Percentiles rank a stretch among this genome's conserved stretches.
These are phyloP conservation scores for Scheffersomyces quercinus DNA, from an alignment of 1,139 yeast species.

Conservation along the genomic window DNA sequence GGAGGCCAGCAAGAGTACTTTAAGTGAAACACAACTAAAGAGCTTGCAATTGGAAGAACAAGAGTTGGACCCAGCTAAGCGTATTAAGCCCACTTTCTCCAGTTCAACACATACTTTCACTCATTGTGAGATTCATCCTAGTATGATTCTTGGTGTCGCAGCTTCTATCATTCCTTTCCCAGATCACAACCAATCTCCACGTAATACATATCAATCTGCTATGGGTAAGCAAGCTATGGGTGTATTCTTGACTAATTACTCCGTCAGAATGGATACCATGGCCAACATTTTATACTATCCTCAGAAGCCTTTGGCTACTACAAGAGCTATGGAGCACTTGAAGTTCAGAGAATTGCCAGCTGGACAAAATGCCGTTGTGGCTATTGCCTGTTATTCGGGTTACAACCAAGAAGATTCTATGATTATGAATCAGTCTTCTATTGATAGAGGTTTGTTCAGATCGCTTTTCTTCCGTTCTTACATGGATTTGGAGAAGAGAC, in stretches of 20 bases:
- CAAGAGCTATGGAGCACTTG: conserved; percentile 97
- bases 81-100: conserved; percentile 72
- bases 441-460: conserved; percentile 94
- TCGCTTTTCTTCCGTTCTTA: conserved; percentile 94
- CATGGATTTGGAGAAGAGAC: conserved; percentile 98
- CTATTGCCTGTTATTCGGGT: conserved; percentile 97
- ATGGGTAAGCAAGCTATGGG: conserved; percentile 99
- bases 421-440: conserved; percentile 98
- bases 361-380: conserved; percentile 98
- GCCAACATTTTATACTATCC: conserved; percentile 96
- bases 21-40: conserved; percentile 46
- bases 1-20: conserved; percentile 59
- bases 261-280: conserved; percentile 99
- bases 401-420: conserved; percentile 99
- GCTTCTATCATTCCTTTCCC: conserved; percentile 99
- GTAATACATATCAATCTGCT: conserved; percentile 98
- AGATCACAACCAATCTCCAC: conserved; percentile 98
- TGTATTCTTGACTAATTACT: conserved; percentile 93
- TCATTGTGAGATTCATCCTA: conserved; percentile 98
- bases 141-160: conserved; percentile 97
- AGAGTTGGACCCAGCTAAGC: conserved; percentile 74
- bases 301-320: conserved; percentile 98
- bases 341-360: conserved; percentile 98
- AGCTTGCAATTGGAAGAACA: conserved; percentile 50
- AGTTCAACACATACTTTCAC: conserved; percentile 85